Evolutionary conservation across 768 basidiomycete species (phyloP).

Genomic region (Favolaschia claudopus): DNA sequence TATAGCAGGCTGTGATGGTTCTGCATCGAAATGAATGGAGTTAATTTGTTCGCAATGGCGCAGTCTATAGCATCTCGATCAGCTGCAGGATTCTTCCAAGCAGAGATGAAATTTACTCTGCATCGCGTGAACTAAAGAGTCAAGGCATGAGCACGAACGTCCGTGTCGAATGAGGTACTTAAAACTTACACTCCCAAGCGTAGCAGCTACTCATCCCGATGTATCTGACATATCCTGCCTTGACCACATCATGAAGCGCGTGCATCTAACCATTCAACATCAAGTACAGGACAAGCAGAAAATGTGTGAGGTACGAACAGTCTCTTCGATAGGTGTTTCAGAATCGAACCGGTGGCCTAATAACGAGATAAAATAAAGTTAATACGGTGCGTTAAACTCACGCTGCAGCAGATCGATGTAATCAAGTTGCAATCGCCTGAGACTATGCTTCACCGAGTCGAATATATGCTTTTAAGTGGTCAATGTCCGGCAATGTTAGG

Average conservation of each 20-base stretch:
- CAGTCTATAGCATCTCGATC: no score
- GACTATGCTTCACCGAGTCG: slow-evolving; percentile 54
- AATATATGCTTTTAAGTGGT: slow-evolving; percentile 56
- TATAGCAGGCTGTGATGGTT: slow-evolving; percentile 70
- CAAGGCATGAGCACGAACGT: background rate
- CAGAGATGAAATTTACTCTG: slow-evolving; percentile 51
- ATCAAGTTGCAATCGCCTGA: slow-evolving; percentile 53
- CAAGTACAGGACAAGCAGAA: background rate
- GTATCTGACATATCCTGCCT: slow-evolving; percentile 69
- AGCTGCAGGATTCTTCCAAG: no score
- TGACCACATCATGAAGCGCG: slow-evolving; percentile 70
- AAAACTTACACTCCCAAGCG: slow-evolving; percentile 58
- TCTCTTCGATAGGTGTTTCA: slow-evolving; percentile 66
- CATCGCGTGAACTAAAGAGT: slow-evolving; percentile 57
- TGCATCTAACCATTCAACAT: slow-evolving; percentile 54
- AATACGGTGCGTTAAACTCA: slow-evolving; percentile 6
- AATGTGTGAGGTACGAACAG: slow-evolving; percentile 38
- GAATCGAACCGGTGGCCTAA: slow-evolving; percentile 62
- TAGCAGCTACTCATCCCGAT: slow-evolving; percentile 65
- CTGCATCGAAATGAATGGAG: slow-evolving; percentile 75
- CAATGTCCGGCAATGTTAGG: background rate
- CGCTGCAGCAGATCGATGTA: slow-evolving; percentile 68
- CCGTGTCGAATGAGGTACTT: background rate
- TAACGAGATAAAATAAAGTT: background rate
- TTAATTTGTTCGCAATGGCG: slow-evolving; percentile 60